phyloP scores from a whole-genome alignment of 2,329 filamentous ascomycete genomes.

The Knufia fluminis region DNA sequence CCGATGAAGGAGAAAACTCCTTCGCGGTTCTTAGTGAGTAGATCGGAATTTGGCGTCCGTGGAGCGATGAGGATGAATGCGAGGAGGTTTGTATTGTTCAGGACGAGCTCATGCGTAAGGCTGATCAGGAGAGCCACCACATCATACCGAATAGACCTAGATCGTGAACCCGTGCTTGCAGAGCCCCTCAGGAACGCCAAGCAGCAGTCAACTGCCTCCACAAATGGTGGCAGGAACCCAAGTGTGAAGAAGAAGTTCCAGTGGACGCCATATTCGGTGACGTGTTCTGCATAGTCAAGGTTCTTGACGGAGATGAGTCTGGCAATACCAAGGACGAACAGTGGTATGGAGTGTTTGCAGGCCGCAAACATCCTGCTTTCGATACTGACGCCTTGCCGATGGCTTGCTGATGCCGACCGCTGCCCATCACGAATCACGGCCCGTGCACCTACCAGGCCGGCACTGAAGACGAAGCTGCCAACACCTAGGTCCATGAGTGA shows the following conservation, averaged over 20 bases:
- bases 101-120: conserved; percentile 60
- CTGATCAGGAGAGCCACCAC: conserved; percentile 61
- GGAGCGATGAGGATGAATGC: conserved; percentile 74
- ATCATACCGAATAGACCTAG: conserved; percentile 59
- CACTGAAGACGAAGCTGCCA: conserved; percentile 93
- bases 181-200: conserved; percentile 48
- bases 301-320: conserved; percentile 85
- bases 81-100: conserved; percentile 71
- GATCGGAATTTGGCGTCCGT: conserved; percentile 48
- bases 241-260: conserved; percentile 99
- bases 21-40: conserved; percentile 85
- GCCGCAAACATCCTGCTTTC: conserved; percentile 54
- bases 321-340: conserved; percentile 69
- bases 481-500: conserved; percentile 98
- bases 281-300: conserved; percentile 91
- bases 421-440: conserved; percentile 61
- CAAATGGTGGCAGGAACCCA: conserved; percentile 76
- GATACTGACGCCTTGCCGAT: conserved; percentile 28
- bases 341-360: conserved; percentile 69
- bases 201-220: conserved; percentile 63
- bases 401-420: conserved; percentile 33
- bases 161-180: conserved; percentile 71
- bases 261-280: conserved; percentile 94
- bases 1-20: conserved; percentile 92
- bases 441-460: conserved; percentile 80